Conservation (phyloP, 2,329 filamentous ascomycete genomes). For the Verticillium albo-atrum region DNA sequence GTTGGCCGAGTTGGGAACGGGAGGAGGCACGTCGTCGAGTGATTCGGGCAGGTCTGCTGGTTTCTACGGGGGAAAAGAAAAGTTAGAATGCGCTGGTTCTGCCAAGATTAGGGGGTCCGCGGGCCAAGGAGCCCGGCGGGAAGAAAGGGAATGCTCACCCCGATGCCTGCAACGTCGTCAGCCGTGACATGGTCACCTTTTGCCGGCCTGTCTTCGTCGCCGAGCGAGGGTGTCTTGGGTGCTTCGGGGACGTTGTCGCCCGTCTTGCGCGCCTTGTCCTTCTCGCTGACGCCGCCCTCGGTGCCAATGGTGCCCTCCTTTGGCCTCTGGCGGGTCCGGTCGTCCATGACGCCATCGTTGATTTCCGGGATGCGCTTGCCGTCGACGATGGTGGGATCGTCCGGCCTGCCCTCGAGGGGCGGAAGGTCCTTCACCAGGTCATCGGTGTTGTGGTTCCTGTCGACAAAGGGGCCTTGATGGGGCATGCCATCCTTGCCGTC, state of each 20-base stretch:
- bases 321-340: constrained; percentile 69
- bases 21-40: constrained; percentile 69
- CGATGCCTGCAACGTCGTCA: constrained; percentile 44
- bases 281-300: constrained; percentile 84
- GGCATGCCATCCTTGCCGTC: constrained; percentile 94
- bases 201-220: constrained; percentile 67
- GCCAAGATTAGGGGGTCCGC: neutral
- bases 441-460: constrained; percentile 27
- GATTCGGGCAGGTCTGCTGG: constrained; percentile 75
- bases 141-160: constrained; percentile 45
- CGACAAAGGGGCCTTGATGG: constrained; percentile 77
- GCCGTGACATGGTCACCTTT: constrained; percentile 20
- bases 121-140: neutral
- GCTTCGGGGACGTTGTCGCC: constrained; percentile 66
- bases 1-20: constrained; percentile 60
- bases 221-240: constrained; percentile 74
- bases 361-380: constrained; percentile 54
- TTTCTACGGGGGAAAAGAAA: constrained; percentile 50
- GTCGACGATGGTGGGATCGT: constrained; percentile 49
- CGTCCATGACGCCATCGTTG: constrained; percentile 89
- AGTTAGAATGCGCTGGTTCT: constrained; percentile 13
- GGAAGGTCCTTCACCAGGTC: constrained; percentile 34
- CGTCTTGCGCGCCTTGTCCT: constrained; percentile 70
- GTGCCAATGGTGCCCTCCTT: constrained; percentile 86
- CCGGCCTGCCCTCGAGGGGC: constrained; percentile 43